Evolutionary conservation across 352 stramenopile genomes (phyloP), one percentile per base, ranked within the genome.

Genomic region (Aphanomyces stellatus): DNA sequence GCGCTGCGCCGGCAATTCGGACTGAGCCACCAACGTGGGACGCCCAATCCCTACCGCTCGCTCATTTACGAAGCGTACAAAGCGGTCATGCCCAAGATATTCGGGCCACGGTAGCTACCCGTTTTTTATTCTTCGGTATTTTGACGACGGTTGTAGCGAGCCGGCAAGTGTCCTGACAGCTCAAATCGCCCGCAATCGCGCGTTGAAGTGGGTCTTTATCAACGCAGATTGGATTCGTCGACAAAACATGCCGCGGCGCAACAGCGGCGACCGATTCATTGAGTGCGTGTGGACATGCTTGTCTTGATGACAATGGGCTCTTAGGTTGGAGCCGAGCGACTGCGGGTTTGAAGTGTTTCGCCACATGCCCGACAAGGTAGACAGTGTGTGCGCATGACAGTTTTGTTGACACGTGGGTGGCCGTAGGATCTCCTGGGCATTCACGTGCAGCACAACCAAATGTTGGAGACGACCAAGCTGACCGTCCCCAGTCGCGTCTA

Each of bases 201-300:
- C 82, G 11, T 70, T 93, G n/a, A 91, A 93, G 57, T 95, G 86
- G 86, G 86, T 93, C 1, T 93, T 90, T 59, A 48, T 95, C 10
- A 95, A 95, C 48, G 84, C 86, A 2, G 79, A 89, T 28, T 95
- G 86, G 86, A 93, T 95, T 69, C 81, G 86, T 10, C 76, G 72
- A 13, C 84, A 90, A 63, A 76, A 77, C 24, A 69, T 95, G 1
- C 70, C 76, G 22, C 69, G 71, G 13, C 25, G 25, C 46, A 22
- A 2, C 25, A 4, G 11, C 46, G 10, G 19, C 48, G 11, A 42
- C 63, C 4, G n/a, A 40, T 24, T 57, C 1, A 27, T 62, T 15
- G 33, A 49, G 53, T 64, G 13, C 24, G 7, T 53, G 51, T 64
- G 22, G 7, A 43, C 17, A 62, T 22, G 2, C 11, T 49, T 42